Conservation (phyloP, 768 basidiomycete species). For the Rhizopogon rudus region DNA sequence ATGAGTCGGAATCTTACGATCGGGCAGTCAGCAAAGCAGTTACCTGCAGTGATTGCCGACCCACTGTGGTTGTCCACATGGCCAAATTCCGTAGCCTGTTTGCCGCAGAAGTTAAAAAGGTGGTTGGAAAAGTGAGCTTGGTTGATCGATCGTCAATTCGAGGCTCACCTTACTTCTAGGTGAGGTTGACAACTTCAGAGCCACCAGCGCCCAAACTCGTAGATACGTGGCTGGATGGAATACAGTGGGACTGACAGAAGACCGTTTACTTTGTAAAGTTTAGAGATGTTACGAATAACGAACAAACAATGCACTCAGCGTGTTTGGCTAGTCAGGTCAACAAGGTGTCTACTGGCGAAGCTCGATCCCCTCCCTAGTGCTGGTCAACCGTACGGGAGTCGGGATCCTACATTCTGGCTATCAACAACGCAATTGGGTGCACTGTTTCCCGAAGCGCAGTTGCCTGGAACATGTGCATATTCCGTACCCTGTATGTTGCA, state of each 20-base stretch:
- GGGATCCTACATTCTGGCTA: too few species aligned
- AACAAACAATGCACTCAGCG: too few species aligned
- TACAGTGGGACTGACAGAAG: too few species aligned
- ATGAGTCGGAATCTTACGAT: not conserved
- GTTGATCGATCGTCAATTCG: not conserved
- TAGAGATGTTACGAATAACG: too few species aligned
- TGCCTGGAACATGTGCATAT: too few species aligned
- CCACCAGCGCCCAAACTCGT: too few species aligned
- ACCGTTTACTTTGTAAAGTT: not conserved
- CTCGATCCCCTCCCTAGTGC: too few species aligned
- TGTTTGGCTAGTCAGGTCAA: too few species aligned
- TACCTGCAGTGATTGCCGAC: not conserved
- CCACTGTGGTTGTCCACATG: not conserved
- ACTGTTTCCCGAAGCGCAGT: too few species aligned
- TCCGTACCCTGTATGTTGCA: not conserved
- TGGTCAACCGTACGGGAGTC: not conserved
- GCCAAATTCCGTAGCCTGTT: not conserved
- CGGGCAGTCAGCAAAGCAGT: not conserved
- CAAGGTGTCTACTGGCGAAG: too few species aligned
- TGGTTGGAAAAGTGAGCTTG: not conserved
- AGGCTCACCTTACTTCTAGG: not conserved
- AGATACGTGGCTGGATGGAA: too few species aligned
- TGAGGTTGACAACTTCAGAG: not conserved
- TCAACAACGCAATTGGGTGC: too few species aligned
- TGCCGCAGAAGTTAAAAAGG: not conserved